Evolutionary conservation across 2,329 filamentous ascomycete species (phyloP).

Genomic region (Xylariomycetidae sp.): DNA sequence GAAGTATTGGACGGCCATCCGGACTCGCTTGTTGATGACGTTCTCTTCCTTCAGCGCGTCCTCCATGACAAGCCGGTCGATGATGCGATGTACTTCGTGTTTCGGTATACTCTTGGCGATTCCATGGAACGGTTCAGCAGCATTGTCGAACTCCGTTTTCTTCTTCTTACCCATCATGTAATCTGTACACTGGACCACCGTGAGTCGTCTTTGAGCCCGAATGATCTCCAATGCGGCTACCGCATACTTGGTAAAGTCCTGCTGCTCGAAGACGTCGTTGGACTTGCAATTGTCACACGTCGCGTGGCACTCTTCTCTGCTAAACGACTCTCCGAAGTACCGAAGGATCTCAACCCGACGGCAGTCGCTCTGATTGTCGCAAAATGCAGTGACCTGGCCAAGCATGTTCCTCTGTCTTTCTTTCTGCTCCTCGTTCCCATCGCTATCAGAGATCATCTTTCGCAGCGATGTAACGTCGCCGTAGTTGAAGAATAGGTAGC

Average conservation of each 20-base stretch:
- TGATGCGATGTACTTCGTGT: slow-evolving; percentile 76
- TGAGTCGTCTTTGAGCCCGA: slow-evolving; percentile 55
- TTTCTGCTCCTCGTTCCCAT: slow-evolving; percentile 73
- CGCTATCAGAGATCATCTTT: slow-evolving; percentile 76
- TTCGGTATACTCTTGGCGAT: slow-evolving; percentile 63
- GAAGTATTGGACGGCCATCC: slow-evolving; percentile 72
- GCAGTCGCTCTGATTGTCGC: slow-evolving; percentile 83
- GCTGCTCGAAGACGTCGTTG: slow-evolving; percentile 60
- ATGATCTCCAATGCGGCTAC: slow-evolving; percentile 65
- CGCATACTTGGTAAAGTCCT: slow-evolving; percentile 74
- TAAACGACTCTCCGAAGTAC: slow-evolving; percentile 91
- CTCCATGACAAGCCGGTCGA: slow-evolving; percentile 68
- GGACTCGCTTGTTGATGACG: slow-evolving; percentile 49
- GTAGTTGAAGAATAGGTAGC: slow-evolving; percentile 85
- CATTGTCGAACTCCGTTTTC: slow-evolving; percentile 42
- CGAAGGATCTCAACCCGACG: slow-evolving; percentile 78
- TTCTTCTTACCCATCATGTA: slow-evolving; percentile 67
- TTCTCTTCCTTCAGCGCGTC: slow-evolving; percentile 69
- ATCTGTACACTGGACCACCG: slow-evolving; percentile 76
- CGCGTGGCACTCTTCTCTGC: slow-evolving; percentile 61
- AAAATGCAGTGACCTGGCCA: slow-evolving; percentile 76
- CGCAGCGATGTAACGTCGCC: slow-evolving; percentile 67
- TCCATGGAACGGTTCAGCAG: slow-evolving; percentile 58
- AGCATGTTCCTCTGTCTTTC: slow-evolving; percentile 81
- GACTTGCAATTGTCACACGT: slow-evolving; percentile 88